phyloP scores from a whole-genome alignment of 331 rosid species.

The Erythrophleum ivorense region DNA sequence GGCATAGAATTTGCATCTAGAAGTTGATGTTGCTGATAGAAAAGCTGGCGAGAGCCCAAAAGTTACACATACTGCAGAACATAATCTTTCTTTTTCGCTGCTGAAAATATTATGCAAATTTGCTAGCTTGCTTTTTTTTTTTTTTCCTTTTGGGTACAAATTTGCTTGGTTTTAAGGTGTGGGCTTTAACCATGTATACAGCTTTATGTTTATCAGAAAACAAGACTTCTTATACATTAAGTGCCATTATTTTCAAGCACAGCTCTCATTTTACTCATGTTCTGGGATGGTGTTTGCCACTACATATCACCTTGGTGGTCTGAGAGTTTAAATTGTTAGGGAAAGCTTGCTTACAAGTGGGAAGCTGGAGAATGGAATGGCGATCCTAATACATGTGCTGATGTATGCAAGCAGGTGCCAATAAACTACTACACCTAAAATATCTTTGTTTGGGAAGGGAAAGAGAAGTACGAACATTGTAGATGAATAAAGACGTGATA shows the following conservation, averaged over 20 bases:
- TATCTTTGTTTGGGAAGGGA: neutral
- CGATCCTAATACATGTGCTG: neutral
- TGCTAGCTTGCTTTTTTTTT: neutral
- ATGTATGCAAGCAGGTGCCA: neutral
- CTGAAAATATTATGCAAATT: slow-evolving; percentile 18
- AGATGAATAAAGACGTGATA: neutral
- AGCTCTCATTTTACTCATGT: neutral
- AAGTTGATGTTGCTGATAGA: slow-evolving; percentile 15
- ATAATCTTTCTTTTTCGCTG: slow-evolving; percentile 14
- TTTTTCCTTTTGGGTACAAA: neutral
- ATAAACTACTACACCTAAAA: neutral
- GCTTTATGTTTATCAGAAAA: neutral
- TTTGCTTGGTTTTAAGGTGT: neutral
- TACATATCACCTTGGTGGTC: neutral
- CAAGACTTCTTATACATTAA: neutral
- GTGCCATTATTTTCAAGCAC: slow-evolving; percentile 1
- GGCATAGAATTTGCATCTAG: slow-evolving; percentile 36
- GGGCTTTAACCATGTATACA: slow-evolving; percentile 34
- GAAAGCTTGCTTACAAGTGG: neutral
- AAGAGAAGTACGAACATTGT: neutral
- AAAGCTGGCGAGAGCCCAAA: slow-evolving; percentile 3
- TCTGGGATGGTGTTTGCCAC: slow-evolving; percentile 2
- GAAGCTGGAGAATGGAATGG: neutral
- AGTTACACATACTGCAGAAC: slow-evolving; percentile 6
- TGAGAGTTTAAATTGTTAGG: neutral